A percentile compares a stretch with the other conserved stretches of the same genome.
Evolutionary conservation across 1,284 basidiomycete species (phyloP).

Genomic region (Erythrobasidium hasegawianum): DNA sequence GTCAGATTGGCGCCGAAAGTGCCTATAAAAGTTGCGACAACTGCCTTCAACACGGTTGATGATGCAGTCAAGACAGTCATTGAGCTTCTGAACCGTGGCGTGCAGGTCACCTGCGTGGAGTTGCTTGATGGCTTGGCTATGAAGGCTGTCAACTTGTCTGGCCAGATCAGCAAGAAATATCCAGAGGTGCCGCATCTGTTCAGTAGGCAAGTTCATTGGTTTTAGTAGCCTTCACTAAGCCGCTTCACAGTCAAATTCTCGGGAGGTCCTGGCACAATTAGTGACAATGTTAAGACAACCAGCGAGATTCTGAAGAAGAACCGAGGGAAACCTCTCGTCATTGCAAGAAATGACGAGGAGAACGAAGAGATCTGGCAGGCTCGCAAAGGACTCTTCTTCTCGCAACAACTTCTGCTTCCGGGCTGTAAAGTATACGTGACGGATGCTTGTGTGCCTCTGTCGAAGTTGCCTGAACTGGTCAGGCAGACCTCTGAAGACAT

Average conservation of each 20-base stretch:
- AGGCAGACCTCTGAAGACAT: conserved; percentile 37
- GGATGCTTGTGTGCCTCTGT: conserved; percentile 44
- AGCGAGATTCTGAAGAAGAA: conserved; percentile 60
- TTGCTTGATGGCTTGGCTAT: conserved; percentile 59
- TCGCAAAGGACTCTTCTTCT: conserved; percentile 57
- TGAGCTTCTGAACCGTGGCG: conserved; percentile 56
- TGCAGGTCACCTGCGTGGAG: conserved; percentile 61
- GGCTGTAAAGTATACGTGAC: conserved; percentile 38
- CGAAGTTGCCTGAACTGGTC: conserved; percentile 40
- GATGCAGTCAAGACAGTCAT: conserved; percentile 65
- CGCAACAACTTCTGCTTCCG: conserved; percentile 21
- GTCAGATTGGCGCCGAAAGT: conserved; percentile 73
- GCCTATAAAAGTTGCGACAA: conserved; percentile 61
- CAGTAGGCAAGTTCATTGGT: conserved; percentile 36
- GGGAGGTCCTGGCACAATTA: conserved; percentile 51
- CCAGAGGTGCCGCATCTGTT: conserved; percentile 70
- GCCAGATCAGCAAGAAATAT: conserved; percentile 59
- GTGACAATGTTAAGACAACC: conserved; percentile 62
- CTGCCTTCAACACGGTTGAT: conserved; percentile 54
- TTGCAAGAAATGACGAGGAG: conserved; percentile 64
- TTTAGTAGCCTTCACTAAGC: neutral
- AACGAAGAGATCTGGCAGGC: conserved; percentile 77
- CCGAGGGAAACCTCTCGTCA: conserved; percentile 64
- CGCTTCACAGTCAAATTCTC: conserved; percentile 31
- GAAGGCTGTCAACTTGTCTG: conserved; percentile 61